A percentile compares a stretch with the other conserved stretches of the same genome.
phyloP scores from a whole-genome alignment of 140 eudicot genomes.

The Ambrosia hybrid region DNA sequence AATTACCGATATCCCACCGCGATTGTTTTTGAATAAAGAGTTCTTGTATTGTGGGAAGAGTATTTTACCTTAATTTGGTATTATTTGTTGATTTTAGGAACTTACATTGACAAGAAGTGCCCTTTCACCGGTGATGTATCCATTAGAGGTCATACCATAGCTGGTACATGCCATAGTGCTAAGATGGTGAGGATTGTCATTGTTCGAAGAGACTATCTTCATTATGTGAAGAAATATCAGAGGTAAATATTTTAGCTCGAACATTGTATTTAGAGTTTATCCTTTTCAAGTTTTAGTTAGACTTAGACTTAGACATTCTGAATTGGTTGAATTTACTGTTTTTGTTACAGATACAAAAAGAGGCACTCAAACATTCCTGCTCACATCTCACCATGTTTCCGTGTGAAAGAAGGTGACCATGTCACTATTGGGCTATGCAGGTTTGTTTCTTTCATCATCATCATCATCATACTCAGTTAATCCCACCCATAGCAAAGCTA shows the following conservation, averaged over 20 bases:
- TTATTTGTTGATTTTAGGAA: conserved; percentile 39
- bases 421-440: conserved; percentile 94
- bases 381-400: conserved; percentile 88
- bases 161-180: conserved; percentile 97
- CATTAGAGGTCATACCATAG: conserved; percentile 82
- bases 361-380: conserved; percentile 94
- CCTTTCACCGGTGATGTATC: conserved; percentile 95
- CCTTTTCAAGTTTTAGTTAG: neutral
- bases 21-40: neutral
- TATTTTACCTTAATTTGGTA: neutral
- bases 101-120: conserved; percentile 94
- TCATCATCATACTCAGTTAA: too few species aligned
- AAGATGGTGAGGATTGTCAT: conserved; percentile 89
- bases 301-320: too few species aligned
- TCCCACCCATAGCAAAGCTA: too few species aligned
- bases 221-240: conserved; percentile 82
- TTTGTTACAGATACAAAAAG: conserved; percentile 63
- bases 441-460: conserved; percentile 17
- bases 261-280: too few species aligned
- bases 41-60: neutral
- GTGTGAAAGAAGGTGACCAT: conserved; percentile 92
- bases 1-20: too few species aligned
- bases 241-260: conserved; percentile 36
- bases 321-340: neutral
- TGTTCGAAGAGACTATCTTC: conserved; percentile 83